Percentiles rank a stretch among this genome's conserved stretches.
Evolutionary conservation across 352 stramenopile genomes (phyloP).

Genomic region (Phytopythium montanum): DNA sequence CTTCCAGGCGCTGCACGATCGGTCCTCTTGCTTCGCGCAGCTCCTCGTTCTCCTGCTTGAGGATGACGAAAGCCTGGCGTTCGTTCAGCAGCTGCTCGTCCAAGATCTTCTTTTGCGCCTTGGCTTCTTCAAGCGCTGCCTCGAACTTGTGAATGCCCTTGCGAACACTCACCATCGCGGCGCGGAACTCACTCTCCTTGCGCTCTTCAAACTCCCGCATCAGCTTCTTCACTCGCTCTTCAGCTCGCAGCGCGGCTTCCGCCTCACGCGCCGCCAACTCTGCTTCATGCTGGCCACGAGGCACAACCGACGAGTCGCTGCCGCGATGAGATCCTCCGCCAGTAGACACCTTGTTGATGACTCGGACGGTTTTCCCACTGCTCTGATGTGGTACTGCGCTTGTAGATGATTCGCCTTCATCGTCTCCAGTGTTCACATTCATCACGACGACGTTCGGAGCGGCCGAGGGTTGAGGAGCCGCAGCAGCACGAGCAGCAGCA

Average conservation of each 20-base stretch:
- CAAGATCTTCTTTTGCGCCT: slow-evolving; percentile 40
- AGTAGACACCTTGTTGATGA: slow-evolving; percentile 14
- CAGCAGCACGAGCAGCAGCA: background rate
- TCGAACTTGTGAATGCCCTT: slow-evolving; percentile 76
- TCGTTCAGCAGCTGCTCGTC: slow-evolving; percentile 52
- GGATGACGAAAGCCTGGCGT: slow-evolving; percentile 41
- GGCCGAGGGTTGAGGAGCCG: slow-evolving; percentile 2
- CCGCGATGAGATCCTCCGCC: slow-evolving; percentile 6
- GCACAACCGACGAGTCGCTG: slow-evolving; percentile 23
- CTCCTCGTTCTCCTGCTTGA: slow-evolving; percentile 56
- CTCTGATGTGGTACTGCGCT: background rate
- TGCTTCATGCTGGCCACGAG: slow-evolving; percentile 46
- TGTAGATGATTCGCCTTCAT: slow-evolving; percentile 12
- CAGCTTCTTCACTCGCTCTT: slow-evolving; percentile 48
- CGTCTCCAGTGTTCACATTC: slow-evolving; percentile 41
- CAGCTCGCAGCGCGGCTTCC: slow-evolving; percentile 38
- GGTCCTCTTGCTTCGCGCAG: slow-evolving; percentile 37
- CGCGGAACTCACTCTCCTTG: slow-evolving; percentile 63
- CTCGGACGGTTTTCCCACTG: slow-evolving; percentile 14
- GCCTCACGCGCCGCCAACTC: slow-evolving; percentile 54
- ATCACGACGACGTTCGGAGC: slow-evolving; percentile 56
- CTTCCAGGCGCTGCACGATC: slow-evolving; percentile 53
- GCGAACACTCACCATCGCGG: slow-evolving; percentile 69
- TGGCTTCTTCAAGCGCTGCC: slow-evolving; percentile 35
- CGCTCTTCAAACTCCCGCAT: slow-evolving; percentile 58